Percentiles rank a stretch among this genome's conserved stretches.
phyloP scores from a whole-genome alignment of 345 rosid species.

The Anastatica hierochuntica region DNA sequence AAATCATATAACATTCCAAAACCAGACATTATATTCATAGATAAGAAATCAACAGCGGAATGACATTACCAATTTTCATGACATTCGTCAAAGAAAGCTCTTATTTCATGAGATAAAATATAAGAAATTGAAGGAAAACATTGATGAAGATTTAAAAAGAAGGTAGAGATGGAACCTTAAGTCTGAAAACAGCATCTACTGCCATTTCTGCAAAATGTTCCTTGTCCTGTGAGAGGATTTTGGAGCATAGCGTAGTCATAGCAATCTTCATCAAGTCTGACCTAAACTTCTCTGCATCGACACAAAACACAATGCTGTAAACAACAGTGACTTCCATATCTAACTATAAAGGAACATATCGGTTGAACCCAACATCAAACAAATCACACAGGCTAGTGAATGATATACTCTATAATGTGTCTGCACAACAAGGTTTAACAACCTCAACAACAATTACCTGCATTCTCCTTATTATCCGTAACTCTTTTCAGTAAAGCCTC shows the following conservation, averaged over 20 bases:
- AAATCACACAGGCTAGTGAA: neutral
- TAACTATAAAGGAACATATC: neutral
- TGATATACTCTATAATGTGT: neutral
- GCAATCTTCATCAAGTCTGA: conserved; percentile 86
- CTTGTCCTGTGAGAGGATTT: conserved; percentile 88
- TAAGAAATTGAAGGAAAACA: neutral
- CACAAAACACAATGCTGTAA: conserved; percentile 1
- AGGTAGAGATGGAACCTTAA: conserved; percentile 40
- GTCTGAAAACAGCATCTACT: conserved; percentile 89
- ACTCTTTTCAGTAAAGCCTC: conserved; percentile 58
- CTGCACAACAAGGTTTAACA: neutral
- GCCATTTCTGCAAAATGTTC: conserved; percentile 83
- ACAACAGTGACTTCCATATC: neutral
- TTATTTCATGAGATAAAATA: neutral
- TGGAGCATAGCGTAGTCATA: conserved; percentile 87
- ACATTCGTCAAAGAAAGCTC: neutral
- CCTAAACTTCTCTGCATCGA: conserved; percentile 69
- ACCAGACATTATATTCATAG: neutral
- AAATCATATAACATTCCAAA: neutral
- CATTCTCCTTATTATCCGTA: conserved; percentile 66
- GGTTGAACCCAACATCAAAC: neutral
- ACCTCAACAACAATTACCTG: conserved; percentile 35
- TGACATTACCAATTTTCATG: neutral
- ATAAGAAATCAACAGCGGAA: neutral
- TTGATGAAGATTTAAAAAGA: neutral